Evolutionary conservation across 73 alveolate species (phyloP), one percentile per base, ranked within the genome.

Genomic region (Diophrys sp.): DNA sequence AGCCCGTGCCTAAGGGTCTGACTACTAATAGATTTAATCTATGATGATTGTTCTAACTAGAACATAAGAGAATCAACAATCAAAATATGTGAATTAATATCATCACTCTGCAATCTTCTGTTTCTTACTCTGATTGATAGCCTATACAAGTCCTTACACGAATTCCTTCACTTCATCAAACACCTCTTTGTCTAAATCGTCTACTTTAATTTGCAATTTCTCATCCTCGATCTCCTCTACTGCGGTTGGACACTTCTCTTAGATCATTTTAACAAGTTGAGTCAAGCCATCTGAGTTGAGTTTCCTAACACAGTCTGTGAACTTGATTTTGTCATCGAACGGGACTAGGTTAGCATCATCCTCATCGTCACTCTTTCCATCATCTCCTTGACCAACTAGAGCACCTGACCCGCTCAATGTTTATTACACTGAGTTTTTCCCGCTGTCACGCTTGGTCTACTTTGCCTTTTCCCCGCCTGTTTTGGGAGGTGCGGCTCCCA

Each of bases 161-260:
- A 80, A 82, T 53, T 71, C 83, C 54, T 80, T 76, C 29, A 84
- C 74, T 56, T 78, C 74, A 5, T 89, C 95, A 79, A 85, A 92
- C 75, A 83, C 81, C 56, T 80, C 93, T 53, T 79, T 81, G 54
- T 92, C 97, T n/a, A 92, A 67, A 24, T 75, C 85, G 72, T 89
- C 97, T 25, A 92, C 83, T 81, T 90, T 92, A 0, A 92, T 92
- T 70, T 92, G 95, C 26, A 92, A 66, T 81, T 90, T 92, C 67
- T 89, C 92, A 26, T 80, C 87, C 77, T 89, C 97, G 32, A 87
- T 68, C 31, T 92, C 97, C 33, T 89, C 96, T 1, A 92, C 67
- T 28, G 93, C 97, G 26, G 68, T 33, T 29, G 95, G 91, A 33
- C 95, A 87, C 62, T 82, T 81, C 33, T 89, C 83, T 56, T 80